These are phyloP conservation scores for Hemerocallis citrina DNA, from an alignment of 106 monocot species.

Conservation along the genomic window DNA sequence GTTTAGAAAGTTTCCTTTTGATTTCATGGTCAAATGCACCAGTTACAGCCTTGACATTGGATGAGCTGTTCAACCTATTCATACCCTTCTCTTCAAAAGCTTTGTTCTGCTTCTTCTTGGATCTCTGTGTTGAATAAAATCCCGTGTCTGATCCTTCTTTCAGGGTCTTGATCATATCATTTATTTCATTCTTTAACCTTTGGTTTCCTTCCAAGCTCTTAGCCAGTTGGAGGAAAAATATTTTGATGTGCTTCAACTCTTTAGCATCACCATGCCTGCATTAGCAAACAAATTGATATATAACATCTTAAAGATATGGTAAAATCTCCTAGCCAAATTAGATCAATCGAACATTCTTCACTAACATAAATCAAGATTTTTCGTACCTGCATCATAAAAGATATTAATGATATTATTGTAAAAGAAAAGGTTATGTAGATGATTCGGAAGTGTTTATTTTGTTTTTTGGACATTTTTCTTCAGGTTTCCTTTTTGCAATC, in stretches of 20 bases:
- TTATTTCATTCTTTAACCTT: slow-evolving; percentile 30
- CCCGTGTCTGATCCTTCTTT: slow-evolving; percentile 40
- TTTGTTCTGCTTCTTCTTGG: slow-evolving; percentile 51
- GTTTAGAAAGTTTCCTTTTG: slow-evolving; percentile 72
- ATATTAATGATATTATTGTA: too few species aligned
- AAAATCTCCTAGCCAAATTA: too few species aligned
- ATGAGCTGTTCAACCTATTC: slow-evolving; percentile 15
- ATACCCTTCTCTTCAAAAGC: slow-evolving; percentile 38
- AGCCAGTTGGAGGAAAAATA: slow-evolving; percentile 66
- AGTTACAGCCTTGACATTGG: slow-evolving; percentile 41
- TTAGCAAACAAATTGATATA: not conserved
- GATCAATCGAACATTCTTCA: too few species aligned
- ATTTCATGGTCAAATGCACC: slow-evolving; percentile 64
- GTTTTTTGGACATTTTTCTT: too few species aligned
- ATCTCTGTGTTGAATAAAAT: slow-evolving; percentile 37
- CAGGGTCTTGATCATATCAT: slow-evolving; percentile 22
- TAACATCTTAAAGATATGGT: too few species aligned
- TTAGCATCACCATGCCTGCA: slow-evolving; percentile 50
- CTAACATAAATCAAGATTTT: too few species aligned
- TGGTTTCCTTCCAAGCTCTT: slow-evolving; percentile 58
- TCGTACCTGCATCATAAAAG: too few species aligned
- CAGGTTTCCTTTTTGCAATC: too few species aligned
- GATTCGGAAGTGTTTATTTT: too few species aligned
- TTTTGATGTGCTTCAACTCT: slow-evolving; percentile 64
- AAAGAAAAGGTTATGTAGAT: too few species aligned